phyloP scores from a whole-genome alignment of 352 stramenopile species.

The Peronospora farinosa region DNA sequence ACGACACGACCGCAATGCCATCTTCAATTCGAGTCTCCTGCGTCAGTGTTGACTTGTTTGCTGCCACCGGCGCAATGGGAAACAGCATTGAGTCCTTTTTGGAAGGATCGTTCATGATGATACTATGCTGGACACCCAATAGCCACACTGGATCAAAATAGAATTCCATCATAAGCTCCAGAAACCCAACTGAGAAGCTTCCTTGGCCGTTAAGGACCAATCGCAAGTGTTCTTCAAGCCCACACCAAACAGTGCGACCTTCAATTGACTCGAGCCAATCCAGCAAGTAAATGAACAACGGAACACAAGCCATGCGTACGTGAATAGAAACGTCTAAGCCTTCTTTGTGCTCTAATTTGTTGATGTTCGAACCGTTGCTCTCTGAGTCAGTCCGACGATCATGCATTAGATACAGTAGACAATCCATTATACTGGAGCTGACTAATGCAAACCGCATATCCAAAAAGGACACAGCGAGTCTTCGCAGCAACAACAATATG shows the following conservation, averaged over 20 bases:
- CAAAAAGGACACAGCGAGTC: slow-evolving; percentile 59
- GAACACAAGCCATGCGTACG: slow-evolving; percentile 51
- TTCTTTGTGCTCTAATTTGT: slow-evolving; percentile 2
- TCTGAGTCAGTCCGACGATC: slow-evolving; percentile 13
- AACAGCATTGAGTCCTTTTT: slow-evolving; percentile 72
- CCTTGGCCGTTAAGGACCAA: slow-evolving; percentile 66
- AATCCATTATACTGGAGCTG: slow-evolving; percentile 74
- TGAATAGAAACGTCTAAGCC: slow-evolving; percentile 20
- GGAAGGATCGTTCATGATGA: slow-evolving; percentile 80
- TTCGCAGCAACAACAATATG: slow-evolving; percentile 50
- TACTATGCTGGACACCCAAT: slow-evolving; percentile 65
- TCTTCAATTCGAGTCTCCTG: slow-evolving; percentile 53
- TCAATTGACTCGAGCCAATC: slow-evolving; percentile 81
- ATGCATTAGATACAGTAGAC: slow-evolving; percentile 54
- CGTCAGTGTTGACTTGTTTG: slow-evolving; percentile 25
- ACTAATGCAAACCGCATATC: slow-evolving; percentile 69
- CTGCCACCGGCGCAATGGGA: slow-evolving; percentile 38
- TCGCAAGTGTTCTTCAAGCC: slow-evolving; percentile 70
- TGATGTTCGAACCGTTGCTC: neutral
- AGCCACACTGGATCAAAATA: slow-evolving; percentile 63
- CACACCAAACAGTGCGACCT: slow-evolving; percentile 77
- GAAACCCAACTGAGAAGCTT: slow-evolving; percentile 57
- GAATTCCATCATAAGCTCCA: slow-evolving; percentile 83
- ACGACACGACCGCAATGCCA: slow-evolving; percentile 30
- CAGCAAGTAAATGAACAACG: slow-evolving; percentile 64